Base-by-base conservation (phyloP, 2,329 filamentous ascomycete genomes). In the Calonectria pteridis region DNA sequence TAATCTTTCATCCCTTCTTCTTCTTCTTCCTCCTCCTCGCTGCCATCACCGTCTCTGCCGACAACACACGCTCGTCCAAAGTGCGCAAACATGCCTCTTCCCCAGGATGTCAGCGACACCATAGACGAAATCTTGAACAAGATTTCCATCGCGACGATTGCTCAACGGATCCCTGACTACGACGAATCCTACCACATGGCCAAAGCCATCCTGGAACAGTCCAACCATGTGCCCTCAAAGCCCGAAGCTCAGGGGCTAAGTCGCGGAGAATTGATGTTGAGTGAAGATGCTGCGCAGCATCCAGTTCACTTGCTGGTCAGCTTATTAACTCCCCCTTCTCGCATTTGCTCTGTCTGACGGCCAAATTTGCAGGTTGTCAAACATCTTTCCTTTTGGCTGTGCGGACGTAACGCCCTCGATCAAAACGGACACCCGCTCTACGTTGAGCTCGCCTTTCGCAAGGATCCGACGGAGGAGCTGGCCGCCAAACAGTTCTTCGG, bases 381-480 rank as follows among this genome's bases (percentile, higher is more conserved):
- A n/a, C 6, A 35, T 35, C 51, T 55, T 23, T n/a, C 51, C 29
- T n/a, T 65, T 10, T 71, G 69, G 69, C 23, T 66, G 7, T 71
- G 69, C n/a, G 65, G 49, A 18, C n/a, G n/a, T 10, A 28, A 28
- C 13, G 62, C 29, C 20, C 62, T 71, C 26, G 69, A 71, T 35
- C 35, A 50, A 18, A 18, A 18, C 7, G 62, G 62, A 14, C 16
- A n/a, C 18, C 69, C 51, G 10, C 7, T 71, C 2, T 66, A 58
- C n/a, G 69, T 71, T 10, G 69, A 71, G 18, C 29, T 71, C 33
- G 69, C 63, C 51, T 55, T 31, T 59, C 16, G 28, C n/a, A n/a
- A 50, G 18, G 43, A 65, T 7, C 29, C 51, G 29, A 50, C 29
- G 6, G 49, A 59, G 29, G n/a, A 50, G n/a, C 26, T 18, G 20